Conservation (phyloP, 1,284 basidiomycete genomes). For the Apiotrichum gamsii region DNA sequence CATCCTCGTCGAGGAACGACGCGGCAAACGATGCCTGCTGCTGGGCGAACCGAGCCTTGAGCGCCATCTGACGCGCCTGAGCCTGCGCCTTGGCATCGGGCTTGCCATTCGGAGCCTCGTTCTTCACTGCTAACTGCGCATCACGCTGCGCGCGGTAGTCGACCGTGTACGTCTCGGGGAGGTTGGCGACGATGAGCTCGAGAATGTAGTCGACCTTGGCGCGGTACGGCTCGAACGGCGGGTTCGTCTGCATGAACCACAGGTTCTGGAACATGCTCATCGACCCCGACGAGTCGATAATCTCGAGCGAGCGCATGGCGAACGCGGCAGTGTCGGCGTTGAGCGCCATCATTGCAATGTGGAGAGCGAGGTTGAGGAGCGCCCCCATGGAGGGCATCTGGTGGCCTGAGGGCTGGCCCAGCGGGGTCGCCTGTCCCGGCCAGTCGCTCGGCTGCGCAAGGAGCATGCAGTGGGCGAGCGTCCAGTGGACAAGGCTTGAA, state of each 20-base stretch:
- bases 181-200: constrained; percentile 54
- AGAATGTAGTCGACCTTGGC: constrained; percentile 70
- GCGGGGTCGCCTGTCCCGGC: constrained; percentile 15
- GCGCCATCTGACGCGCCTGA: constrained; percentile 63
- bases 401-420: constrained; percentile 15
- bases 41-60: constrained; percentile 87
- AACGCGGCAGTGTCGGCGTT: constrained; percentile 63
- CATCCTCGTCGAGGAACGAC: constrained; percentile 43
- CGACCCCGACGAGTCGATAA: constrained; percentile 48
- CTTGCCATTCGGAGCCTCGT: constrained; percentile 47
- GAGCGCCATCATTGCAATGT: constrained; percentile 75
- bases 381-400: constrained; percentile 35
- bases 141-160: constrained; percentile 47
- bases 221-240: constrained; percentile 64
- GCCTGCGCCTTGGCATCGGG: constrained; percentile 26
- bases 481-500: constrained; percentile 33
- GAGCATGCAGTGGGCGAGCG: constrained; percentile 33
- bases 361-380: constrained; percentile 80
- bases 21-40: constrained; percentile 71
- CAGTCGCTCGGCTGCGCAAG: constrained; percentile 29
- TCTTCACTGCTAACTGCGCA: constrained; percentile 57
- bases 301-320: constrained; percentile 54
- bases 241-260: constrained; percentile 66
- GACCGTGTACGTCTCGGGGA: constrained; percentile 49
- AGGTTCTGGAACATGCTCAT: constrained; percentile 57